Evolutionary conservation across 306 rosid genomes (phyloP), one percentile per base, ranked within the genome.

Genomic region (Dalbergia oliveri): DNA sequence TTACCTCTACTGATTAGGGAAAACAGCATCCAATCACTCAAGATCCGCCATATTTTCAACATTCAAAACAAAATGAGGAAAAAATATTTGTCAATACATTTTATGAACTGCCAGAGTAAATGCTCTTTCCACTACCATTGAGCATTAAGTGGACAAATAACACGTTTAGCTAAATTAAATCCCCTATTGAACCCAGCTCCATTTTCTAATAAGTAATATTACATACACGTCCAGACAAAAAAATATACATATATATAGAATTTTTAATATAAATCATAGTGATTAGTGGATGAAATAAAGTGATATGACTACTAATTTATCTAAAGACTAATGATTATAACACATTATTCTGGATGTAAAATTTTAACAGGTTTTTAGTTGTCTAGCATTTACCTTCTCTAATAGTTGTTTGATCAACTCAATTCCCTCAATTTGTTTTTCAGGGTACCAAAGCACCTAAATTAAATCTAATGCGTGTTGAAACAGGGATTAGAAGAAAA

Each of bases 11-110:
- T 13, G 9, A 6, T 7, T 31, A 53, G 50, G 63, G 34, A 10
- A 33, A 77, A 35, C 18, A 53, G 63, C 19, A 16, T 26, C 41
- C 74, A 60, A 67, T 34, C 78, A 82, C 69, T 53, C 41, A 65
- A 31, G 14, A 66, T 65, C 43, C 62, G 31, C 53, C 0, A 21
- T 50, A 1, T 19, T 51, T 21, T 21, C 5, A 12, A 19, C 66
- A 47, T 16, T 51, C 16, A 47, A 11, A 54, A 43, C 31, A 26
- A 58, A 67, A 59, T 14, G 54, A 16, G 76, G 53, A 49, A 51
- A 19, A 37, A 62, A 26, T 26, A 9, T 5, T 34, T 5, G 41
- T 37, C 41, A 37, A 5, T 8, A 37, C 41, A 5, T 37, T 37
- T 37, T 5, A 5, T 37, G 41, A 37, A 37, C 41, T 37, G 8